Evolutionary conservation across 2,329 filamentous ascomycete species (phyloP).

Genomic region (Fusarium floridanum): DNA sequence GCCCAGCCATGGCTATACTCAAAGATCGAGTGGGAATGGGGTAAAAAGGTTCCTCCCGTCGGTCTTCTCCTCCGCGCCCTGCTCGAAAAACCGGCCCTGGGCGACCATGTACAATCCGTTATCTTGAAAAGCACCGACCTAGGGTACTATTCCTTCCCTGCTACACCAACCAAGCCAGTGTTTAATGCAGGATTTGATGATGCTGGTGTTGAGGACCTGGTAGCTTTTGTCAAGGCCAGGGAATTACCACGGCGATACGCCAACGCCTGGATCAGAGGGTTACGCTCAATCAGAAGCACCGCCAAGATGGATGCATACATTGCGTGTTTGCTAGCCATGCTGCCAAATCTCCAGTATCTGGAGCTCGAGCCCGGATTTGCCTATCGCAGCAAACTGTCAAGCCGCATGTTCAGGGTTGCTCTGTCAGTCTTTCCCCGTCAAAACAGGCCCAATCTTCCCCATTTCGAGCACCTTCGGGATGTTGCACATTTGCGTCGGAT

Average conservation of each 20-base stretch:
- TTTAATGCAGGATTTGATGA: background rate
- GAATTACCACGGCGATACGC: background rate
- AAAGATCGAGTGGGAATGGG: background rate
- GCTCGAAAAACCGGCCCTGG: background rate
- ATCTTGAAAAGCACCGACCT: background rate
- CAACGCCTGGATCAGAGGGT: background rate
- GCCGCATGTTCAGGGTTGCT: background rate
- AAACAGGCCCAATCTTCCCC: background rate
- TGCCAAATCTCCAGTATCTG: background rate
- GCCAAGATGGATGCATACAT: background rate
- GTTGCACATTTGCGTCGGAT: background rate
- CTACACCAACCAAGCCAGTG: background rate
- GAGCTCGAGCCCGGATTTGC: background rate
- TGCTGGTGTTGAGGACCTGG: background rate
- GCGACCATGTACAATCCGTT: background rate
- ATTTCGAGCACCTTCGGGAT: background rate
- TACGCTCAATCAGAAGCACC: background rate
- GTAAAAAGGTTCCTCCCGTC: background rate
- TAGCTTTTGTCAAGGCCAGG: constrained; percentile 1
- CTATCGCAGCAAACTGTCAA: background rate
- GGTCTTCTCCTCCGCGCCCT: background rate
- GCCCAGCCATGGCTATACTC: background rate
- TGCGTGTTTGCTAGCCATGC: background rate
- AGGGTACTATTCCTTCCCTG: background rate
- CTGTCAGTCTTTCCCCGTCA: background rate